Percentiles rank a stretch among this genome's conserved stretches.
Evolutionary conservation across 495 filamentous ascomycete species (phyloP).

Genomic region (Staphylotrichum longicolle): DNA sequence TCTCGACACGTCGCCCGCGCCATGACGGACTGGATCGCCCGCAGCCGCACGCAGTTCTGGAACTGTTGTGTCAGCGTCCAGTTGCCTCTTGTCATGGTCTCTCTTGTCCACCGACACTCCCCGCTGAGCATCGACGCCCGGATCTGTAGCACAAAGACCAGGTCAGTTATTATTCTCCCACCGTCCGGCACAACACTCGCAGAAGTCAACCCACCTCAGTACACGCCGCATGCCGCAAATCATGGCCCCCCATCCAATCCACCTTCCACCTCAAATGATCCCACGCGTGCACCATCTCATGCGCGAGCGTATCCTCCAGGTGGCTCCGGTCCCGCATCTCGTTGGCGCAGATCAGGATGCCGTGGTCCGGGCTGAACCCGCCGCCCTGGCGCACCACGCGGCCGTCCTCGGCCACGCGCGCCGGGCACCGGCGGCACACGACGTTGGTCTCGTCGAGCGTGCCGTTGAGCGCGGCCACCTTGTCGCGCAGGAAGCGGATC

Average conservation of each 20-base stretch:
- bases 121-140: slow-evolving; percentile 87
- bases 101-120: slow-evolving; percentile 87
- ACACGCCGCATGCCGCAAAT: slow-evolving; percentile 84
- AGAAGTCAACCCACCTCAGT: slow-evolving; percentile 65
- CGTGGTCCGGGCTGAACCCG: slow-evolving; percentile 78
- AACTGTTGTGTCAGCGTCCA: slow-evolving; percentile 88
- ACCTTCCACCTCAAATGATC: slow-evolving; percentile 90
- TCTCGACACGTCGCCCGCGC: slow-evolving; percentile 76
- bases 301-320: slow-evolving; percentile 89
- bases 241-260: slow-evolving; percentile 65
- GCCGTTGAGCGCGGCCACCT: slow-evolving; percentile 72
- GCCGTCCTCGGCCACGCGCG: slow-evolving; percentile 44
- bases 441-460: slow-evolving; percentile 71
- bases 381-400: slow-evolving; percentile 55
- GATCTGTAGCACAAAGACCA: slow-evolving; percentile 54
- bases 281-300: slow-evolving; percentile 98
- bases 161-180: slow-evolving; percentile 7
- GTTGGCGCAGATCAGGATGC: slow-evolving; percentile 89
- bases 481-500: slow-evolving; percentile 78
- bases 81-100: slow-evolving; percentile 77
- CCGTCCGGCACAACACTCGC: background rate
- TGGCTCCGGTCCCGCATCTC: slow-evolving; percentile 69
- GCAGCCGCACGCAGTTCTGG: slow-evolving; percentile 81
- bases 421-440: slow-evolving; percentile 71
- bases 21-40: slow-evolving; percentile 74